phyloP scores from a whole-genome alignment of 2,329 filamentous ascomycete genomes.

The Tolypocladium ophioglossoides region DNA sequence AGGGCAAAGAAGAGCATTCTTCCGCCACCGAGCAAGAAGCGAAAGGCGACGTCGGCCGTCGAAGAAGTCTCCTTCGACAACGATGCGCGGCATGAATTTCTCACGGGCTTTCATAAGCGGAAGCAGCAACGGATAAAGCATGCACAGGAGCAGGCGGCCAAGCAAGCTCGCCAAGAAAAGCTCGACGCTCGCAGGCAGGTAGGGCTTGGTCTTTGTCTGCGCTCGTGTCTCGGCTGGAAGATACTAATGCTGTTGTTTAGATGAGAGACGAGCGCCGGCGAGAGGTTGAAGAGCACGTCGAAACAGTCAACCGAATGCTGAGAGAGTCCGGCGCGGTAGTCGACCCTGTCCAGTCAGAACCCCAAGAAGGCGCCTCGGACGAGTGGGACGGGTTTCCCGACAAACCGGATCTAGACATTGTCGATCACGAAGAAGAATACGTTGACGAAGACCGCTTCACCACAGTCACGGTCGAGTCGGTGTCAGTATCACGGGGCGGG shows the following conservation, averaged over 20 bases:
- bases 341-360: conserved; percentile 27
- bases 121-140: conserved; percentile 77
- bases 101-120: conserved; percentile 95
- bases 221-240: background rate
- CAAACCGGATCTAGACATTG: conserved; percentile 31
- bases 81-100: conserved; percentile 69
- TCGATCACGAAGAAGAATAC: conserved; percentile 86
- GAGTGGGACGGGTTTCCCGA: conserved; percentile 61
- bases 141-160: conserved; percentile 71
- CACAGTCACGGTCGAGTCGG: conserved; percentile 85
- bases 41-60: conserved; percentile 48
- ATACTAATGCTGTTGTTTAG: conserved; percentile 33
- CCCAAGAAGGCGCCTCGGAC: conserved; percentile 30
- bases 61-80: conserved; percentile 83
- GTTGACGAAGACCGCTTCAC: conserved; percentile 94
- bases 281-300: conserved; percentile 74
- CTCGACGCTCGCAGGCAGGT: conserved; percentile 68
- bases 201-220: conserved; percentile 11
- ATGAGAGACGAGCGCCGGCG: conserved; percentile 71
- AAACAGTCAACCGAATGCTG: conserved; percentile 62
- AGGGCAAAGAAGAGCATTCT: conserved; percentile 47
- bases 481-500: conserved; percentile 68
- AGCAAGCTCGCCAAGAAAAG: conserved; percentile 68
- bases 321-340: conserved; percentile 42
- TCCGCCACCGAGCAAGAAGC: conserved; percentile 52